Base-by-base conservation (phyloP, 1,284 basidiomycete genomes). In the Cryptococcus jaspeensis region DNA sequence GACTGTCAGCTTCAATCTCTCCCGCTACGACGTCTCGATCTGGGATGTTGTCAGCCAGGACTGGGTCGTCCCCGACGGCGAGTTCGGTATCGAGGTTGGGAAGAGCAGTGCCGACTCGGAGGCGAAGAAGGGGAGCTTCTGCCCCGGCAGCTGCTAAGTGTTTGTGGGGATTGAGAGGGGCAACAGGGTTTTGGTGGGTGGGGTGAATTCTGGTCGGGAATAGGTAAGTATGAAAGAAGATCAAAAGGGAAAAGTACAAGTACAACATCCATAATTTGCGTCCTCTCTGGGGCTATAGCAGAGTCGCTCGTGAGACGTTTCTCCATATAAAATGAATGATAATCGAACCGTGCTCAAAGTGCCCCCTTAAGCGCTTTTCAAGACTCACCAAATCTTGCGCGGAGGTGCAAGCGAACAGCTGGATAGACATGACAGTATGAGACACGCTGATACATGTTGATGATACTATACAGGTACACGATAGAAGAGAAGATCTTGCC, bases 1-100 rank as follows among this genome's bases (percentile, higher is more conserved):
- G 39, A 72, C 64, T 12, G 74, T 78, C 47, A 45, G 53, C 3
- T 76, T 79, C 66, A 58, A 67, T 12, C 60, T 81, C 20, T 72
- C 70, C 12, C 52, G 55, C 36, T 79, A 80, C 66, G 78, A 78
- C 53, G 59, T 80, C 16, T 73, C 74, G 8, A 72, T 78, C 56
- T 81, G 78, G 79, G 71, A 78, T 56, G 72, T 74, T 9, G 67
- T 67, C 8, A 51, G 39, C 15, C 77, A 78, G 61, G 61, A 70
- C 16, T 80, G 79, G 78, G 59, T 62, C 20, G 59, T 77, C 7
- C 78, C 79, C 2, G 56, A 65, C 11, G 79, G 78, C 13, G 62
- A 71, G 20, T 79, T 74, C 49, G 61, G 59, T 0, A 64, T 76
- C 22, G 65, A 68, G 18, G 70, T 79, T 0, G 73, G 66, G 0